Evolutionary conservation across 495 filamentous ascomycete species (phyloP).

Genomic region (Hypomontagnella submonticulosa): DNA sequence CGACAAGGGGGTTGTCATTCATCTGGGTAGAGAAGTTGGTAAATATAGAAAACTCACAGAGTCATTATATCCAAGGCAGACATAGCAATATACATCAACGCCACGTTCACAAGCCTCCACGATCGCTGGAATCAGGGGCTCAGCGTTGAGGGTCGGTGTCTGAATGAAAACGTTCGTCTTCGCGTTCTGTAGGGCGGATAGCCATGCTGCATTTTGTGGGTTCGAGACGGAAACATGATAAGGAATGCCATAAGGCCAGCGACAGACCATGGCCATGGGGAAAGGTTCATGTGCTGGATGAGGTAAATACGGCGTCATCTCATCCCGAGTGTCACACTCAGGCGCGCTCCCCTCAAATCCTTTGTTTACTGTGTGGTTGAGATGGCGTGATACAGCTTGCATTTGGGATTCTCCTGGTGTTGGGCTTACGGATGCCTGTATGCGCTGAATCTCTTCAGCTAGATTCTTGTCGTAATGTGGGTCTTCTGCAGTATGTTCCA

Average conservation of each 20-base stretch:
- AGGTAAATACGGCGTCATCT: conserved; percentile 73
- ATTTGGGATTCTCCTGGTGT: conserved; percentile 62
- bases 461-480: conserved; percentile 72
- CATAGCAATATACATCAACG: conserved; percentile 71
- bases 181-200: conserved; percentile 74
- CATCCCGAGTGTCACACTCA: conserved; percentile 58
- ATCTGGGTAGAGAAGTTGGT: not conserved
- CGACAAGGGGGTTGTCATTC: too few relatives aligned
- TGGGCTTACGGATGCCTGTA: conserved; percentile 64
- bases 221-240: conserved; percentile 67
- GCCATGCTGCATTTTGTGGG: conserved; percentile 74
- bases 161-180: conserved; percentile 73
- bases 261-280: conserved; percentile 77
- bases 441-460: conserved; percentile 66
- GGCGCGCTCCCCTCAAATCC: conserved; percentile 64
- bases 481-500: conserved; percentile 66
- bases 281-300: conserved; percentile 64
- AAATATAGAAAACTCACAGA: conserved; percentile 50
- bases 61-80: conserved; percentile 84
- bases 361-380: conserved; percentile 70
- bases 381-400: conserved; percentile 67
- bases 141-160: conserved; percentile 79
- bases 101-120: conserved; percentile 71
- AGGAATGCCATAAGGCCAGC: conserved; percentile 71
- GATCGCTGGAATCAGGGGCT: conserved; percentile 64